Evolutionary conservation across 129 eudicot genomes (phyloP), one percentile per base, ranked within the genome.

Genomic region (Silybum marianum): DNA sequence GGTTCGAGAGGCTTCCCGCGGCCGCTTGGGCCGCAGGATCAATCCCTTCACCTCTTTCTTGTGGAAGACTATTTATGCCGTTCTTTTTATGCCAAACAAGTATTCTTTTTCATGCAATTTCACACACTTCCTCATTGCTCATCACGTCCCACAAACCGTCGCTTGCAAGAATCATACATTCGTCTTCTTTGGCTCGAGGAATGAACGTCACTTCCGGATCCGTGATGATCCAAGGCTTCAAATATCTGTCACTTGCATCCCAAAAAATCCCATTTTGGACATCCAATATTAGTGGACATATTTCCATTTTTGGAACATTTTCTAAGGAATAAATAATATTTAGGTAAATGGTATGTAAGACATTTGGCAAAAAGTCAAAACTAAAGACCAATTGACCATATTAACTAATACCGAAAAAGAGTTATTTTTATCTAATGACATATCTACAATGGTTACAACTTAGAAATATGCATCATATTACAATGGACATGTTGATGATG

Each of bases 101-200:
- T 78, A 90, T 90, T 51, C 90, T 72, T 77, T 88, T 90, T 70
- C 90, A 85, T 44, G 90, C 94, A 39, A 86, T 68, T 6, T 90
- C 91, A 73, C 94, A 90, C 9, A 71, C 91, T 67, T 90, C 94
- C 46, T 88, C 91, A n/a, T 90, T 90, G 8, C 78, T 74, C 94
- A 90, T 90, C 16, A 90, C 91, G 79, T 86, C 91, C 94, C 91
- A 90, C 34, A 90, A 67, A 71, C 91, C 94, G 71, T 90, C 90
- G 34, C 94, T 90, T 12, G 94, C 90, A 7, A 90, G 88, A 71
- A 90, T 84, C 23, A 90, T 82, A 69, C 94, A 90, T 21, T 90
- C 90, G 26, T 86, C 94, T 66, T 90, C 90, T 69, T 78, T 88
- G 9, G 91, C 32, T 75, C 91, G 83, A 25, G 91, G 94, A 60